These are phyloP conservation scores for Phalaenopsis equestris DNA, from an alignment of 106 monocot species.

Conservation along the genomic window DNA sequence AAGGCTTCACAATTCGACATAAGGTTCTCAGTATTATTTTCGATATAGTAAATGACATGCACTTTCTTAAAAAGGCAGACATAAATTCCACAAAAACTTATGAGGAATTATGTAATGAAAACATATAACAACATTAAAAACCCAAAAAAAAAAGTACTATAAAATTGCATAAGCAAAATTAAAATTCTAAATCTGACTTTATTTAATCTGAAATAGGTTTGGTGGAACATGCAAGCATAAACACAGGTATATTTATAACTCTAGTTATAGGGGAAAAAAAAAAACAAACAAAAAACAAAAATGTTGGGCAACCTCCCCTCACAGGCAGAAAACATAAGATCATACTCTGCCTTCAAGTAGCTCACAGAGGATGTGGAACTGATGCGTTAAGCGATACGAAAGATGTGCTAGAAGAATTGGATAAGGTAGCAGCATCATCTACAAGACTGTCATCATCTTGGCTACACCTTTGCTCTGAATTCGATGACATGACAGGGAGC, in stretches of 20 bases:
- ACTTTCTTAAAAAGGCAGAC: not conserved
- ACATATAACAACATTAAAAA: no score
- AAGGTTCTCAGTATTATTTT: not conserved
- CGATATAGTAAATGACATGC: not conserved
- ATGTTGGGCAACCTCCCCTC: no score
- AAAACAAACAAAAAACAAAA: no score
- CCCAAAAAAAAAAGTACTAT: no score
- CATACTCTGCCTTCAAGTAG: not conserved
- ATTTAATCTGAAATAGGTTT: not conserved
- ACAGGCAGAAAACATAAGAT: not conserved
- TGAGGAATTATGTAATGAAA: no score
- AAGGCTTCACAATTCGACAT: no score
- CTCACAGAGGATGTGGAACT: constrained; percentile 18
- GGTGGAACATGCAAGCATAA: not conserved
- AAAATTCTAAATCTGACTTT: not conserved
- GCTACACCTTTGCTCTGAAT: constrained; percentile 2
- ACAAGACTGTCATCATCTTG: constrained; percentile 14
- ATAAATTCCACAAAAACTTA: no score
- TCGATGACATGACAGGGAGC: not conserved
- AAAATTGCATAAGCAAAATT: not conserved
- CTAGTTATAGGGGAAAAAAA: not conserved
- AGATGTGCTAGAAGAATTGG: constrained; percentile 38
- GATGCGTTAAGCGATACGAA: constrained; percentile 50
- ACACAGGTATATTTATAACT: not conserved
- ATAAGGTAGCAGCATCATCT: constrained; percentile 22